These are phyloP conservation scores for Pleurotus cornucopiae DNA, from an alignment of 768 basidiomycete species.

Conservation along the genomic window DNA sequence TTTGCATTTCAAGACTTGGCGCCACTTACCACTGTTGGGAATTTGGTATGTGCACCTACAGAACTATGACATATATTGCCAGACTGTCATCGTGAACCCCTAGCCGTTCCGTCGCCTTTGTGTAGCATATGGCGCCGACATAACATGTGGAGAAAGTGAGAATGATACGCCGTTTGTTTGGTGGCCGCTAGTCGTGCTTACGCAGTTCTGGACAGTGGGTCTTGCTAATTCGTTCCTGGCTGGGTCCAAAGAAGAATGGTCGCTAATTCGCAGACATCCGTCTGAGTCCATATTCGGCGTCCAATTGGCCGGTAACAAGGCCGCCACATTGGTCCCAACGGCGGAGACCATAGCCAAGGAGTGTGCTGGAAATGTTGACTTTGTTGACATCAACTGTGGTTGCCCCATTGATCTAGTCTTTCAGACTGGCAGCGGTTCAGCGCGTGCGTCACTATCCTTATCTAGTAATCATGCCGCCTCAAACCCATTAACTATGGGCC, in stretches of 20 bases:
- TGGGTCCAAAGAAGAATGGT: slow-evolving; percentile 92
- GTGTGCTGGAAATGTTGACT: slow-evolving; percentile 67
- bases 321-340: slow-evolving; percentile 68
- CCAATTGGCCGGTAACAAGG: slow-evolving; percentile 89
- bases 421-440: slow-evolving; percentile 85
- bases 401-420: slow-evolving; percentile 98
- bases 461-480: slow-evolving; percentile 1
- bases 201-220: slow-evolving; percentile 55
- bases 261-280: slow-evolving; percentile 83
- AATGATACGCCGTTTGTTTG: slow-evolving; percentile 6
- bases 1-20: slow-evolving; percentile 27
- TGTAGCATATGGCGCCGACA: slow-evolving; percentile 83
- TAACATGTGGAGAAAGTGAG: slow-evolving; percentile 91
- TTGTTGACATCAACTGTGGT: slow-evolving; percentile 93
- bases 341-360: slow-evolving; percentile 79
- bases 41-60: slow-evolving; percentile 51
- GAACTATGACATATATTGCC: slow-evolving; percentile 17
- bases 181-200: slow-evolving; percentile 4
- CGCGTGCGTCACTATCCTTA: slow-evolving; percentile 48
- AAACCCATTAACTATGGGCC: not conserved
- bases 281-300: slow-evolving; percentile 86
- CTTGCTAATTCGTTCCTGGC: slow-evolving; percentile 85
- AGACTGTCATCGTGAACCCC: not conserved
- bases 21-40: slow-evolving; percentile 93
- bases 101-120: slow-evolving; percentile 93